A percentile compares a stretch with the other conserved stretches of the same genome.
Evolutionary conservation across 306 rosid genomes (phyloP).

Genomic region (Rosa multiflora): DNA sequence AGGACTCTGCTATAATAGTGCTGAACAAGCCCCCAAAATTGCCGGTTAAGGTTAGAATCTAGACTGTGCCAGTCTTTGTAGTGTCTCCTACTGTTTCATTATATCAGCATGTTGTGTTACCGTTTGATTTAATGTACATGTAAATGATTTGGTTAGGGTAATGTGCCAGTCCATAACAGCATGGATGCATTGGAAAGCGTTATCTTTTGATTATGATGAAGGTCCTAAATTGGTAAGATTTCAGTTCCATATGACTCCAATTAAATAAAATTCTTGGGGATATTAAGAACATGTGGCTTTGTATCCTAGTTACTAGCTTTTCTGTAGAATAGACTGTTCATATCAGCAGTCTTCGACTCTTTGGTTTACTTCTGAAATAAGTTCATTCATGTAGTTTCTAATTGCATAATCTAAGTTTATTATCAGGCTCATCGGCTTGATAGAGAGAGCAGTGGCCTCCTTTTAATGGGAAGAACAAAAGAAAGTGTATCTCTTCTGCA

Average conservation of each 20-base stretch:
- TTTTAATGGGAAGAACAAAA: slow-evolving; percentile 77
- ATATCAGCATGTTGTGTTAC: slow-evolving; percentile 11
- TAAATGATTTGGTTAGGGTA: slow-evolving; percentile 60
- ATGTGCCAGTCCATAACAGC: slow-evolving; percentile 88
- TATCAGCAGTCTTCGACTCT: background rate
- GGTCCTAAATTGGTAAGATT: slow-evolving; percentile 83
- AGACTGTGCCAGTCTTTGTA: slow-evolving; percentile 8
- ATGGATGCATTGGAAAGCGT: slow-evolving; percentile 96
- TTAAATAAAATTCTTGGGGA: background rate
- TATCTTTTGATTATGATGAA: slow-evolving; percentile 77
- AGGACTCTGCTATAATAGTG: slow-evolving; percentile 84
- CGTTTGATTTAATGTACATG: slow-evolving; percentile 26
- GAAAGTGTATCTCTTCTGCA: slow-evolving; percentile 71
- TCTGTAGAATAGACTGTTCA: background rate
- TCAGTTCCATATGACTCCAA: slow-evolving; percentile 4
- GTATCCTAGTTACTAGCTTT: background rate
- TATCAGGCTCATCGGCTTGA: slow-evolving; percentile 91
- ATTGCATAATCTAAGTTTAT: background rate
- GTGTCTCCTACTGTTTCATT: background rate
- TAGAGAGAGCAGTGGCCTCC: slow-evolving; percentile 82
- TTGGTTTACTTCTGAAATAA: background rate
- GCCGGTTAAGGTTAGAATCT: slow-evolving; percentile 81
- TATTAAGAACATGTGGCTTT: background rate
- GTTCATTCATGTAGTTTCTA: background rate
- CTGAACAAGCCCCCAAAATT: slow-evolving; percentile 89